Evolutionary conservation across 1,284 basidiomycete species (phyloP), one percentile per base, ranked within the genome.

Genomic region (Laetiporus sulphureus): DNA sequence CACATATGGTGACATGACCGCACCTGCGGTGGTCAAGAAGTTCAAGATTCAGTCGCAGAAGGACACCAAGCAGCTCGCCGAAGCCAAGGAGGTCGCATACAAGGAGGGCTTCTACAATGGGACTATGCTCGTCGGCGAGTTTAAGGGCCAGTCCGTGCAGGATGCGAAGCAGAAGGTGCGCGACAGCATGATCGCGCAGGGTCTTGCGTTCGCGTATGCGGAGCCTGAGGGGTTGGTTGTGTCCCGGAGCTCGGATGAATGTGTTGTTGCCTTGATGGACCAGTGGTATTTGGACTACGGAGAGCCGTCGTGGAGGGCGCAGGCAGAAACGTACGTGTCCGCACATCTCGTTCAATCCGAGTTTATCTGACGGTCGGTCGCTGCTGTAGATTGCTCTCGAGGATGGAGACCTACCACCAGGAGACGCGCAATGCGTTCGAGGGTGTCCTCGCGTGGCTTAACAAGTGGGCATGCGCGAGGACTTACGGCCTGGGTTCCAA

Each of bases 261-360:
- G 95, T 69, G 89, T 98, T 25, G 94, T 99, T 45, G 94, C 95
- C 5, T 72, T 99, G 50, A 95, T 93, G 77, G 96, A 99, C 62
- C 96, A 99, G 66, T 99, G 95, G 94, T 99, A 99, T 68, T 70
- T 99, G 61, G 93, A 99, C 67, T 99, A 99, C 59, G 96, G 95
- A 55, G 94, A 98, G 71, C 62, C 79, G 3, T 63, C 65, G 30
- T 99, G 96, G 96, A 88, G 85, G 64, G 79, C 75, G 13, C 75
- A 89, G 57, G 83, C 92, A 5, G 86, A 93, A 63, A 83, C 77
- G 91, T 89, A 57, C 47, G 79, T 70, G 12, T 39, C 33, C 44
- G 23, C 34, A 12, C 5, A 5, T 21, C 29, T 10, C 16, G 18
- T 4, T 18, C 2, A 15, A 34, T 10, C 10, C 12, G 2, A 3